phyloP scores from a whole-genome alignment of 805 yeast species.

The Metschnikowia hibisci region DNA sequence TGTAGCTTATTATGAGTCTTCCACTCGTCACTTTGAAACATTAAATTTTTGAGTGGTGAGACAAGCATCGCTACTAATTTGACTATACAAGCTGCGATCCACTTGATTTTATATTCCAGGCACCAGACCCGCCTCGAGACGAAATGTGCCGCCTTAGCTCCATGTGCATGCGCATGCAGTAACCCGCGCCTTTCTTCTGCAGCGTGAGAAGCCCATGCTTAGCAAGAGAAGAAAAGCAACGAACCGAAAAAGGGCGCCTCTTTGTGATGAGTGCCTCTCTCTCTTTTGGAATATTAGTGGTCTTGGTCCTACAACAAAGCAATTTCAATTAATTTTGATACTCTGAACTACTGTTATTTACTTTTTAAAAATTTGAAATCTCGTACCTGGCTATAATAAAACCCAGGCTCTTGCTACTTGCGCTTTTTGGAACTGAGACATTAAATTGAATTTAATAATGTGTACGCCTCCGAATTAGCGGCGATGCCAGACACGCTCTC shows the following conservation, averaged over 20 bases:
- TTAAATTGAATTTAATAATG: too few relatives aligned
- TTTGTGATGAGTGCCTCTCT: too few relatives aligned
- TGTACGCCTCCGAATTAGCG: too few relatives aligned
- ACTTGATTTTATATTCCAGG: slow-evolving; percentile 1
- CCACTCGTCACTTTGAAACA: slow-evolving; percentile 3
- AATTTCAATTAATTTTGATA: too few relatives aligned
- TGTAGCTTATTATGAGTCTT: background rate
- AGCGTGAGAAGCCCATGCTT: background rate
- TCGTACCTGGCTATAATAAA: too few relatives aligned
- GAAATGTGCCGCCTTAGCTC: background rate
- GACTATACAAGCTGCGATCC: background rate
- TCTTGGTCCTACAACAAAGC: too few relatives aligned
- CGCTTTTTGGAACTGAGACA: too few relatives aligned
- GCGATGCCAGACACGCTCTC: too few relatives aligned
- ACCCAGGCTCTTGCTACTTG: too few relatives aligned
- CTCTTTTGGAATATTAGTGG: too few relatives aligned
- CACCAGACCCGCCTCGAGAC: background rate
- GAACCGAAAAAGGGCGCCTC: background rate
- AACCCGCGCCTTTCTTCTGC: slow-evolving; percentile 3
- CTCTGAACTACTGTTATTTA: too few relatives aligned
- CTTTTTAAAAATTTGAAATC: too few relatives aligned
- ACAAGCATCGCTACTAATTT: background rate
- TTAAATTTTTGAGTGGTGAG: background rate
- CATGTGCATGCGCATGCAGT: slow-evolving; percentile 1
- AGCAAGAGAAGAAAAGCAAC: slow-evolving; percentile 4